Conservation (phyloP, 768 basidiomycete genomes). For the Suillus fuscotomentosus region DNA sequence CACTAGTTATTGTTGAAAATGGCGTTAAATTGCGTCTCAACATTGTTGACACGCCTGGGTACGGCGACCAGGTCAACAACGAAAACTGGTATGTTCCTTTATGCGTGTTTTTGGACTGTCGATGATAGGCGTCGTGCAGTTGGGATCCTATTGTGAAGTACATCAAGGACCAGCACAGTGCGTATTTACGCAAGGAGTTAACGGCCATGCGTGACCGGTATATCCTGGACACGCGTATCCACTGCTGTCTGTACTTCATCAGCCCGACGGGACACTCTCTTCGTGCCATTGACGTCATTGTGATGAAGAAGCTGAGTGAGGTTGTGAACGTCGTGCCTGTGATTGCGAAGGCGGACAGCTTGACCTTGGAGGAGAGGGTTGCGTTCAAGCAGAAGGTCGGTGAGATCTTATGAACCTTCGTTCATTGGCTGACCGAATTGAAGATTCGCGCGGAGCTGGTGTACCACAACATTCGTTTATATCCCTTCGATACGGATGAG, state of each 20-base stretch:
- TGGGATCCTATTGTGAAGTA: slow-evolving; percentile 99
- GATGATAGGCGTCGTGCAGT: slow-evolving; percentile 39
- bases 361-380: slow-evolving; percentile 91
- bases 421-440: slow-evolving; percentile 12
- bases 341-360: slow-evolving; percentile 94
- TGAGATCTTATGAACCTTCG: background rate
- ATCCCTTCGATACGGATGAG: slow-evolving; percentile 97
- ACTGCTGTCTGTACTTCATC: slow-evolving; percentile 98
- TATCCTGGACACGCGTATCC: slow-evolving; percentile 97
- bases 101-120: slow-evolving; percentile 1
- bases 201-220: slow-evolving; percentile 98
- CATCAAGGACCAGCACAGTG: slow-evolving; percentile 99
- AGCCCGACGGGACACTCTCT: slow-evolving; percentile 98
- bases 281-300: slow-evolving; percentile 95
- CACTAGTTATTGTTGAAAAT: slow-evolving; percentile 90
- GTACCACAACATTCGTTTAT: slow-evolving; percentile 90
- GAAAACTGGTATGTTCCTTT: slow-evolving; percentile 78
- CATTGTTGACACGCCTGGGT: slow-evolving; percentile 98
- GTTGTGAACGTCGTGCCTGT: slow-evolving; percentile 99
- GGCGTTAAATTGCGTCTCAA: slow-evolving; percentile 92
- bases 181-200: slow-evolving; percentile 97
- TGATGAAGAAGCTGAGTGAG: slow-evolving; percentile 98
- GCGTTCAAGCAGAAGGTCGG: slow-evolving; percentile 89
- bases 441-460: slow-evolving; percentile 93
- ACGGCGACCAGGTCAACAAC: slow-evolving; percentile 98